A percentile compares a stretch with the other conserved stretches of the same genome.
Evolutionary conservation across 805 yeast species (phyloP).

Genomic region (Candida krabiensis): DNA sequence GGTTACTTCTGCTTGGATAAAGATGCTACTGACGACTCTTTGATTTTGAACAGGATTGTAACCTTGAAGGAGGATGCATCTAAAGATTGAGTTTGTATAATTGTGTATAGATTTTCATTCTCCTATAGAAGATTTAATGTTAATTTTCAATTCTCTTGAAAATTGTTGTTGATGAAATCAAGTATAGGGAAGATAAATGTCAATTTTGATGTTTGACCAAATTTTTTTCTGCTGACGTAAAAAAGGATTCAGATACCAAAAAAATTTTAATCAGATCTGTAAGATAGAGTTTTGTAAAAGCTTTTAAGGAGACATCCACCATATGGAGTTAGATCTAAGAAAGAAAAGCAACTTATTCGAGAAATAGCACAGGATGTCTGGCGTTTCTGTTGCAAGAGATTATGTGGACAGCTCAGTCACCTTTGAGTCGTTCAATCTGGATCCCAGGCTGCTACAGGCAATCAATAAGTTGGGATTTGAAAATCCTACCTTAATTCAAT

Average conservation of each 20-base stretch:
- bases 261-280: too few species aligned
- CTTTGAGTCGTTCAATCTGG: slow-evolving; percentile 78
- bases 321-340: too few species aligned
- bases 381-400: slow-evolving; percentile 58
- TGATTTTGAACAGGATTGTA: slow-evolving; percentile 87
- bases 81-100: slow-evolving; percentile 29
- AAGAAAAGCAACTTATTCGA: too few species aligned
- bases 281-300: too few species aligned
- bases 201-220: too few species aligned
- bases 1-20: slow-evolving; percentile 93
- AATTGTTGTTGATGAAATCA: too few species aligned
- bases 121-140: too few species aligned
- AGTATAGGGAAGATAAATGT: too few species aligned
- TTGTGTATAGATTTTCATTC: neutral
- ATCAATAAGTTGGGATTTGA: slow-evolving; percentile 75
- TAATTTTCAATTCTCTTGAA: too few species aligned
- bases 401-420: slow-evolving; percentile 68
- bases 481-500: slow-evolving; percentile 88
- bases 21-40: slow-evolving; percentile 60
- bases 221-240: too few species aligned
- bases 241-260: too few species aligned
- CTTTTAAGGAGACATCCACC: too few species aligned
- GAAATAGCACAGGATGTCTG: slow-evolving; percentile 18
- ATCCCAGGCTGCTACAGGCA: slow-evolving; percentile 82
- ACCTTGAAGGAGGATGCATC: slow-evolving; percentile 82